Conservation (phyloP, 306 rosid genomes). For the Lathyrus oleraceus region DNA sequence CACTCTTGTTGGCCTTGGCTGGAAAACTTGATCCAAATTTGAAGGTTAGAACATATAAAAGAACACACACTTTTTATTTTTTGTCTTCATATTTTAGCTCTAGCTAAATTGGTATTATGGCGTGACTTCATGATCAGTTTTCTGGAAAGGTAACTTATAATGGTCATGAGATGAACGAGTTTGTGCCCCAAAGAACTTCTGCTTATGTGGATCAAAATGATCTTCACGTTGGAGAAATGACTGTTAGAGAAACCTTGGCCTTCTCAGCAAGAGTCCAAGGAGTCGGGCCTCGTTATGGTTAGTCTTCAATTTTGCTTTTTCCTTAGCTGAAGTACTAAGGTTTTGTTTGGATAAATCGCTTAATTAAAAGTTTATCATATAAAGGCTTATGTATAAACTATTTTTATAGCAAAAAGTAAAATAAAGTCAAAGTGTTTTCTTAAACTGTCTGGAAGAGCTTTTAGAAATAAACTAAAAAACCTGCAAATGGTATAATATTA, state of each 20-base stretch:
- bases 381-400: not conserved
- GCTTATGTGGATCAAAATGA: slow-evolving; percentile 80
- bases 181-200: slow-evolving; percentile 75
- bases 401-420: not conserved
- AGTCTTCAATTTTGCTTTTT: slow-evolving; percentile 22
- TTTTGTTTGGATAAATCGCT: not conserved
- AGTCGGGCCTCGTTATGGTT: slow-evolving; percentile 68
- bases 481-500: not conserved
- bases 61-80: not conserved
- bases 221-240: slow-evolving; percentile 72
- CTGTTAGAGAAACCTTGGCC: slow-evolving; percentile 79
- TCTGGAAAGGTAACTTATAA: slow-evolving; percentile 65
- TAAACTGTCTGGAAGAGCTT: not conserved
- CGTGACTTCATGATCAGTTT: slow-evolving; percentile 39
- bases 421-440: not conserved
- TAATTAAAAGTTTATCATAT: not conserved
- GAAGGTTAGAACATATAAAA: slow-evolving; percentile 44
- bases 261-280: slow-evolving; percentile 92
- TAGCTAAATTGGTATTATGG: not conserved
- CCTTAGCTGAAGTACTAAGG: not conserved
- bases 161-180: slow-evolving; percentile 68
- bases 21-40: slow-evolving; percentile 70
- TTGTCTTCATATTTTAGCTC: not conserved
- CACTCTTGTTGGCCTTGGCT: slow-evolving; percentile 69
- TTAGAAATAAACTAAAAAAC: not conserved